These are phyloP conservation scores for Microglena sp. DNA, from an alignment of 139 green algal genomes.

Conservation along the genomic window DNA sequence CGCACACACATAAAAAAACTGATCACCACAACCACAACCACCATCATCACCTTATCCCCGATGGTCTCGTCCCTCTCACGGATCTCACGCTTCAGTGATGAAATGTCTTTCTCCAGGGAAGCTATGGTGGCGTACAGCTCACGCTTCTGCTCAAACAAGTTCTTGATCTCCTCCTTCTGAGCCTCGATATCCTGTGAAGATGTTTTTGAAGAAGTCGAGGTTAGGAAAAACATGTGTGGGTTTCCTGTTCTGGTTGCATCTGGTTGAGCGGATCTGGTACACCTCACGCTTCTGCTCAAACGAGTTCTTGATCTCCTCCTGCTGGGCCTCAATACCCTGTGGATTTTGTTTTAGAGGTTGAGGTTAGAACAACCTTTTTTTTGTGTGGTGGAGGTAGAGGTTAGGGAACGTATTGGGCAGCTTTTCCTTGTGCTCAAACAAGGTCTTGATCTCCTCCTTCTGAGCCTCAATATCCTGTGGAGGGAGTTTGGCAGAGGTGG, in stretches of 20 bases:
- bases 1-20: no score
- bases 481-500: background rate
- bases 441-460: conserved; percentile 66
- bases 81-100: conserved; percentile 72
- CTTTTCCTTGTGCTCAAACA: conserved; percentile 65
- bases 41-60: conserved; percentile 63
- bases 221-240: background rate
- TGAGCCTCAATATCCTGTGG: conserved; percentile 76
- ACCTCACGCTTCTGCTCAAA: conserved; percentile 61
- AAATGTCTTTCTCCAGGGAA: conserved; percentile 75
- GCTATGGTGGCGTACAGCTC: conserved; percentile 41
- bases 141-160: conserved; percentile 65
- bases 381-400: no score
- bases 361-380: background rate
- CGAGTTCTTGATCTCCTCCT: conserved; percentile 69
- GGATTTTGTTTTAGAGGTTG: background rate
- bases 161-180: conserved; percentile 68
- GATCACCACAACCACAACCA: no score
- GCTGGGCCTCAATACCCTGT: conserved; percentile 71
- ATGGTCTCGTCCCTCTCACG: conserved; percentile 81
- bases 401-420: no score
- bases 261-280: no score
- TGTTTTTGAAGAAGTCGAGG: background rate
- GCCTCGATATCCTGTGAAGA: conserved; percentile 77
- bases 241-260: no score